Conservation (phyloP, 441 rosid genomes). For the Rhodomyrtus psidioides region DNA sequence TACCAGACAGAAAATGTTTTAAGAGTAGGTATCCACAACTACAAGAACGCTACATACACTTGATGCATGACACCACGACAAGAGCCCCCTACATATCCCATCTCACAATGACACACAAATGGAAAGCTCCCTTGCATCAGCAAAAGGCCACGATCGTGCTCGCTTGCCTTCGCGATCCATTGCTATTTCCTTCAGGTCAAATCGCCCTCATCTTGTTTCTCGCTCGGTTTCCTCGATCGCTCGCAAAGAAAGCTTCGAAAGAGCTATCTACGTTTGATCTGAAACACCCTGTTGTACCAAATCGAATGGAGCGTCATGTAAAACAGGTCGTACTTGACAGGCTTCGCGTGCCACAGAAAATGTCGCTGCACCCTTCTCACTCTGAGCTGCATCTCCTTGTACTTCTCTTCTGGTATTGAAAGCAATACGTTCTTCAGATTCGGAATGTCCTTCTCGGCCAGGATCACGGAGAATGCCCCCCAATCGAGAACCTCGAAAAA, state of each 20-base stretch:
- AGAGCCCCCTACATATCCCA: background rate
- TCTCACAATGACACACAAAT: background rate
- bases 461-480: constrained; percentile 55
- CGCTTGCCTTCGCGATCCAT: background rate
- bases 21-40: background rate
- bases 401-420: constrained; percentile 58
- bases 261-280: constrained; percentile 54
- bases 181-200: background rate
- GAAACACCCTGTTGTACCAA: constrained; percentile 81
- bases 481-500: constrained; percentile 80
- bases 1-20: background rate
- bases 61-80: background rate
- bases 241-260: background rate
- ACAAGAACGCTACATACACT: background rate
- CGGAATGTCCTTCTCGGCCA: constrained; percentile 78
- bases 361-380: constrained; percentile 71
- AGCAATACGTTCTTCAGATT: constrained; percentile 51
- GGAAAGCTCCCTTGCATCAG: background rate
- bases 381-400: constrained; percentile 54
- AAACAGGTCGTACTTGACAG: constrained; percentile 76
- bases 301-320: constrained; percentile 89
- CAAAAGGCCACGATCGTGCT: background rate
- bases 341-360: constrained; percentile 81
- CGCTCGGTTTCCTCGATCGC: background rate
- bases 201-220: background rate